A percentile compares a stretch with the other conserved stretches of the same genome.
Conservation (phyloP, 805 yeast genomes). For the Saturnispora kantuleensis region DNA sequence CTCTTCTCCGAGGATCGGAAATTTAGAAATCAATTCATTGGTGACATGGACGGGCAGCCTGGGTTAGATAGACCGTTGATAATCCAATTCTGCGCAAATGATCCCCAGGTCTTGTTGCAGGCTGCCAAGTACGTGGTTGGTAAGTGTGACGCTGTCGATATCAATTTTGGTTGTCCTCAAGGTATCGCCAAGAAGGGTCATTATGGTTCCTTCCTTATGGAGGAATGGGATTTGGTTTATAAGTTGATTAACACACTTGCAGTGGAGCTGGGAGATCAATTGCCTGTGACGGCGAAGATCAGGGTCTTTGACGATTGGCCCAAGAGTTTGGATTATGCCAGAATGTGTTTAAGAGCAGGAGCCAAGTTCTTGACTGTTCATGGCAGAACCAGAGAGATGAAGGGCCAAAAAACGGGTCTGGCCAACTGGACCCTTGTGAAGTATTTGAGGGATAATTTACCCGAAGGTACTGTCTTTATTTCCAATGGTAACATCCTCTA, state of each 20-base stretch:
- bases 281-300: slow-evolving; percentile 94
- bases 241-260: slow-evolving; percentile 66
- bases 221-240: slow-evolving; percentile 82
- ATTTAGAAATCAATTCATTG: slow-evolving; percentile 70
- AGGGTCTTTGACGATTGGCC: slow-evolving; percentile 79
- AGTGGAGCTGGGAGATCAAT: slow-evolving; percentile 43
- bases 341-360: slow-evolving; percentile 82
- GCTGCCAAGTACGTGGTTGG: slow-evolving; percentile 80
- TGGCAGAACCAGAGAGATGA: slow-evolving; percentile 94
- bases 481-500: slow-evolving; percentile 94
- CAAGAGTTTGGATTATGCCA: slow-evolving; percentile 78
- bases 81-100: slow-evolving; percentile 95
- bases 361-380: slow-evolving; percentile 94
- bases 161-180: slow-evolving; percentile 96
- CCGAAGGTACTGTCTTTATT: slow-evolving; percentile 74
- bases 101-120: slow-evolving; percentile 67
- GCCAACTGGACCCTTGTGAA: slow-evolving; percentile 85
- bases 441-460: slow-evolving; percentile 68
- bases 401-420: slow-evolving; percentile 90
- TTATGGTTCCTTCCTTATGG: slow-evolving; percentile 94
- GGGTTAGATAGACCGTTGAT: slow-evolving; percentile 72
- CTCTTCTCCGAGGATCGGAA: slow-evolving; percentile 77
- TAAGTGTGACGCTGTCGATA: slow-evolving; percentile 89
- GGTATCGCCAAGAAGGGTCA: slow-evolving; percentile 93
- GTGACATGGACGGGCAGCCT: slow-evolving; percentile 60